Evolutionary conservation across 1,284 basidiomycete species (phyloP).

Genomic region (Apiotrichum domesticum): DNA sequence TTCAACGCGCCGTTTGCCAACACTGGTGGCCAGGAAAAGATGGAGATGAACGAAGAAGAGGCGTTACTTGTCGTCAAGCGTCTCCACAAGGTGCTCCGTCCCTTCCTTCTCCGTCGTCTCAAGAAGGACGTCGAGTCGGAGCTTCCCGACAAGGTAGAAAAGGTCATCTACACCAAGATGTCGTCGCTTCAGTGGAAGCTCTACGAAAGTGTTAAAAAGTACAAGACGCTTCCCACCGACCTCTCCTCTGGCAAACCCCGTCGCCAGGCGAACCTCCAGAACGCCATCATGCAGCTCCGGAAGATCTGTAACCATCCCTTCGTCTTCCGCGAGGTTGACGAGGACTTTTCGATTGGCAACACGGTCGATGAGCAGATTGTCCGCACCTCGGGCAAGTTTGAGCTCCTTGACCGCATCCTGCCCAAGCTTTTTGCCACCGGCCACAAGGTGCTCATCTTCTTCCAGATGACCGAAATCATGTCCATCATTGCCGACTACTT

Average conservation of each 20-base stretch:
- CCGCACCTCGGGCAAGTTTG: conserved; percentile 88
- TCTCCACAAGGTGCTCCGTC: conserved; percentile 94
- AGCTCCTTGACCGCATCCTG: conserved; percentile 85
- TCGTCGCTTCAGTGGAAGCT: conserved; percentile 88
- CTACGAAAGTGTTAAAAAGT: conserved; percentile 79
- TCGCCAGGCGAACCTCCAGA: conserved; percentile 59
- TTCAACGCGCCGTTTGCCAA: conserved; percentile 99
- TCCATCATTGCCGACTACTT: conserved; percentile 99
- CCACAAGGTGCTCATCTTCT: conserved; percentile 91
- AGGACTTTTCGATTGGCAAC: conserved; percentile 52
- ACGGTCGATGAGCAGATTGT: conserved; percentile 75
- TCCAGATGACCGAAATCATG: conserved; percentile 99
- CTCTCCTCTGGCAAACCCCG: conserved; percentile 41
- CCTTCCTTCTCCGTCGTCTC: conserved; percentile 89
- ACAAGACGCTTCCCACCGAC: conserved; percentile 54
- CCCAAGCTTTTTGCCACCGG: conserved; percentile 91
- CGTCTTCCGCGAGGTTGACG: conserved; percentile 90
- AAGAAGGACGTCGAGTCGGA: conserved; percentile 99
- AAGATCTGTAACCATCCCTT: conserved; percentile 99
- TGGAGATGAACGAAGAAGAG: conserved; percentile 99
- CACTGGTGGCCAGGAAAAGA: conserved; percentile 87
- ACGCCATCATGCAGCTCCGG: conserved; percentile 97
- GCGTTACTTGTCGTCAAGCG: conserved; percentile 94
- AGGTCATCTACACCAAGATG: conserved; percentile 98
- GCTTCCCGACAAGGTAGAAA: conserved; percentile 97